These are phyloP conservation scores for Stenocarpella maydis DNA, from an alignment of 2,329 filamentous ascomycete genomes.

Conservation along the genomic window DNA sequence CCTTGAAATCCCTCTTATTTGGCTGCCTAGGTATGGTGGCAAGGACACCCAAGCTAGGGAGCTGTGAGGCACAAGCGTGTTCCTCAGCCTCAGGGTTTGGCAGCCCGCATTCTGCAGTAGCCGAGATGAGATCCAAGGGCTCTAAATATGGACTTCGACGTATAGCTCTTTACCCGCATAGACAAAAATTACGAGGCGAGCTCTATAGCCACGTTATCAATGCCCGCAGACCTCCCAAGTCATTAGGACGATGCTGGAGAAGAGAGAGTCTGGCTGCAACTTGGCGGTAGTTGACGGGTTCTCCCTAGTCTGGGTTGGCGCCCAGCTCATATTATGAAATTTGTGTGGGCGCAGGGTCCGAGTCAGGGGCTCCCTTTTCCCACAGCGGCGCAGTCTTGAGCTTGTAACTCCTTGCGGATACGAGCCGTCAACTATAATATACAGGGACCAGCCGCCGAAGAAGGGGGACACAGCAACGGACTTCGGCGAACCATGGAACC, in stretches of 20 bases:
- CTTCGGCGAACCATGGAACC: conserved; percentile 24
- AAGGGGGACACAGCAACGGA: conserved; percentile 5
- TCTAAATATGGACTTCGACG: neutral
- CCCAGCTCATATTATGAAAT: conserved; percentile 12
- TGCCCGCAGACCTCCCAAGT: neutral
- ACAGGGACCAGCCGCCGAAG: conserved; percentile 10
- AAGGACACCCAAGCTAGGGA: conserved; percentile 6
- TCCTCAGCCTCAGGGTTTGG: neutral
- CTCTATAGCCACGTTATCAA: neutral
- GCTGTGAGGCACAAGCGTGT: neutral
- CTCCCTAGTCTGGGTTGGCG: neutral
- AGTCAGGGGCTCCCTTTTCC: conserved; percentile 9
- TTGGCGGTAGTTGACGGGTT: neutral
- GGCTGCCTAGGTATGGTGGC: neutral
- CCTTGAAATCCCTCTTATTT: neutral
- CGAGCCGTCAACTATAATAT: neutral
- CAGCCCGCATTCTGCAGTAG: neutral
- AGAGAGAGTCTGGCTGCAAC: neutral
- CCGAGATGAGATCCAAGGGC: conserved; percentile 5
- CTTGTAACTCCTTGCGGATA: conserved; percentile 16
- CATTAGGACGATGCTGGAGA: neutral
- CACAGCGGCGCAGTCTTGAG: neutral
- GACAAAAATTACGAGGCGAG: neutral
- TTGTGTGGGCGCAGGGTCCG: neutral
- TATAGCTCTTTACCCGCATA: neutral